Evolutionary conservation across 2,329 filamentous ascomycete species (phyloP).

Genomic region (Fusarium gaditjirri): DNA sequence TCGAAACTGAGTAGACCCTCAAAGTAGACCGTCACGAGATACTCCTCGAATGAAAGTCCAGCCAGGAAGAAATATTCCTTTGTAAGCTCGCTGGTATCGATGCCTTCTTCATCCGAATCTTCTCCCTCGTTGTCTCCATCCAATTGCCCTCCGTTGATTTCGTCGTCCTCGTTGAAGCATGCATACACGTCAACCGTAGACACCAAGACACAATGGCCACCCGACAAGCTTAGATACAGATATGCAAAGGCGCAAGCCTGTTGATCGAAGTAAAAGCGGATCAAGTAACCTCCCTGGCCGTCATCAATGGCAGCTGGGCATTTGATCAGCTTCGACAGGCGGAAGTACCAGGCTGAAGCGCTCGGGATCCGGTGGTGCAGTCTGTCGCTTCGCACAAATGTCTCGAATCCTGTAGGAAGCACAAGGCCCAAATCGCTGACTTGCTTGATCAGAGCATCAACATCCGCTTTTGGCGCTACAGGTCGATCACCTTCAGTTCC

Average conservation of each 20-base stretch:
- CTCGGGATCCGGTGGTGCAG: background rate
- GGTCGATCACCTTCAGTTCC: background rate
- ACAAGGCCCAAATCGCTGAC: background rate
- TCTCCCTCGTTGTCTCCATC: background rate
- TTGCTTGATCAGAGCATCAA: background rate
- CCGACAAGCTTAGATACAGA: background rate
- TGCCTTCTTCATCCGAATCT: background rate
- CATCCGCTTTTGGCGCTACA: background rate
- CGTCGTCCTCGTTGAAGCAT: background rate
- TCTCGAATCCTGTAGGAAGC: background rate
- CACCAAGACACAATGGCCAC: background rate
- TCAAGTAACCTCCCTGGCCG: background rate
- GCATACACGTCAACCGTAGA: background rate
- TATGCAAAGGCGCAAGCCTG: background rate
- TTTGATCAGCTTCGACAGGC: background rate
- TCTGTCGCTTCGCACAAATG: background rate
- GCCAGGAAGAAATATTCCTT: background rate
- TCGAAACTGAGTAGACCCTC: background rate
- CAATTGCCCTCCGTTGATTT: background rate
- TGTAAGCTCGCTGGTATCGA: background rate
- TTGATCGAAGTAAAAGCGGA: background rate
- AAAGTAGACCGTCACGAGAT: background rate
- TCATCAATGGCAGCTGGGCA: background rate
- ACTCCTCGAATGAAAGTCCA: background rate
- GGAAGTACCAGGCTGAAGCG: background rate